A percentile compares a stretch with the other conserved stretches of the same genome.
Evolutionary conservation across 192 early-diverging fungal species (phyloP).

Genomic region (Chytriomyces sp.): DNA sequence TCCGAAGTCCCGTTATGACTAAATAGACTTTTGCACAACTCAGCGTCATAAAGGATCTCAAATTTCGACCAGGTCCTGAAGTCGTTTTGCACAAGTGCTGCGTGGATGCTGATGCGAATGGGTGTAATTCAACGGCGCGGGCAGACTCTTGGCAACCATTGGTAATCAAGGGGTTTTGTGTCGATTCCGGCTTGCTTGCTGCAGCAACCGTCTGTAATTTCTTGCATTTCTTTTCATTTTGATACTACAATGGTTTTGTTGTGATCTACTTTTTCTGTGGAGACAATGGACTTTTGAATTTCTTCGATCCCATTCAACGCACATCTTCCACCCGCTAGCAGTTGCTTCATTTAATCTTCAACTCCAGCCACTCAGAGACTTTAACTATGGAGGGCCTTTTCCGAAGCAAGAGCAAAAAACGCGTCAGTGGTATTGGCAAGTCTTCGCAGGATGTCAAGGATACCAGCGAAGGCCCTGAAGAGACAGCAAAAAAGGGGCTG

Average conservation of each 20-base stretch:
- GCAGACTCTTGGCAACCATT: background rate
- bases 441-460: background rate
- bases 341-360: too few relatives aligned
- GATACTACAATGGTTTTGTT: too few relatives aligned
- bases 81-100: conserved; percentile 12
- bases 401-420: background rate
- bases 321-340: too few relatives aligned
- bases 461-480: background rate
- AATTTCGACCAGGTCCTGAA: conserved; percentile 16
- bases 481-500: background rate
- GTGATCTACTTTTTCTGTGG: too few relatives aligned
- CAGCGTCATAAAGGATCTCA: conserved; percentile 47
- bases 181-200: too few relatives aligned
- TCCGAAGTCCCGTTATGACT: background rate
- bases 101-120: conserved; percentile 17
- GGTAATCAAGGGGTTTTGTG: background rate
- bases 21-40: background rate
- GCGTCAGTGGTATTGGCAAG: too few relatives aligned
- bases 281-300: too few relatives aligned
- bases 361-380: too few relatives aligned
- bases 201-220: too few relatives aligned
- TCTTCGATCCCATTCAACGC: too few relatives aligned
- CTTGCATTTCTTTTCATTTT: too few relatives aligned
- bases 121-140: conserved; percentile 12
- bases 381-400: background rate